Conservation (phyloP, 2,329 filamentous ascomycete species). For the Cladobotryum mycophilum region DNA sequence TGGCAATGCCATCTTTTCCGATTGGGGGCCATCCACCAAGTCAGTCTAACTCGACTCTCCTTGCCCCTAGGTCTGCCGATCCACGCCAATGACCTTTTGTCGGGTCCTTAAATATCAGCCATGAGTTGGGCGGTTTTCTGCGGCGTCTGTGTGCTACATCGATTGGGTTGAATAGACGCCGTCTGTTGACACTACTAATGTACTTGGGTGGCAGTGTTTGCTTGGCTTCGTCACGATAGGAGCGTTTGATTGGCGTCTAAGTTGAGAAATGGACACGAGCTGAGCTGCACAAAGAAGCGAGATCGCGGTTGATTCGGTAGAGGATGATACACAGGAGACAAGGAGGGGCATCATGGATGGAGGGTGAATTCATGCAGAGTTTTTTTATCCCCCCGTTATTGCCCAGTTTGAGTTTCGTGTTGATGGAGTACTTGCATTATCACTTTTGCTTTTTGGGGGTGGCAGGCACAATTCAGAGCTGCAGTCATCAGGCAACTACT, state of each 20-base stretch:
- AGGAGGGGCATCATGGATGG: no score
- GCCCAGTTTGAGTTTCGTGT: no score
- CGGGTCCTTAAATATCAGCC: not conserved
- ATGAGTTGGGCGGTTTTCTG: not conserved
- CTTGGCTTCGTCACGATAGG: constrained; percentile 5
- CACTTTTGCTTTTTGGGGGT: no score
- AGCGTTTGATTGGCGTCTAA: constrained; percentile 11
- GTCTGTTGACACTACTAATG: constrained; percentile 7
- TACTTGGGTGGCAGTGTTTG: constrained; percentile 8
- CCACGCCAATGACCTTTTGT: constrained; percentile 28
- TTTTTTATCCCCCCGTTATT: no score
- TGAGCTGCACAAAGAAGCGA: constrained; percentile 4
- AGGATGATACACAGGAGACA: not conserved
- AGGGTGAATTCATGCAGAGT: no score
- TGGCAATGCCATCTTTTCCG: constrained; percentile 24
- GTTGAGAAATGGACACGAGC: constrained; percentile 1
- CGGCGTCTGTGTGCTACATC: constrained; percentile 5
- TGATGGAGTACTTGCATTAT: no score
- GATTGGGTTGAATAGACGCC: constrained; percentile 29
- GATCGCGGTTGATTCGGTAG: constrained; percentile 3
- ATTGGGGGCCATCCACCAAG: constrained; percentile 20
- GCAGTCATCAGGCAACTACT: no score
- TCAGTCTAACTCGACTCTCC: constrained; percentile 1
- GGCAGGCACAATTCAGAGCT: no score
- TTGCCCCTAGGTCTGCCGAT: constrained; percentile 23